These are phyloP conservation scores for Eleusine indica DNA, from an alignment of 176 grass and related monocot species.

Conservation along the genomic window DNA sequence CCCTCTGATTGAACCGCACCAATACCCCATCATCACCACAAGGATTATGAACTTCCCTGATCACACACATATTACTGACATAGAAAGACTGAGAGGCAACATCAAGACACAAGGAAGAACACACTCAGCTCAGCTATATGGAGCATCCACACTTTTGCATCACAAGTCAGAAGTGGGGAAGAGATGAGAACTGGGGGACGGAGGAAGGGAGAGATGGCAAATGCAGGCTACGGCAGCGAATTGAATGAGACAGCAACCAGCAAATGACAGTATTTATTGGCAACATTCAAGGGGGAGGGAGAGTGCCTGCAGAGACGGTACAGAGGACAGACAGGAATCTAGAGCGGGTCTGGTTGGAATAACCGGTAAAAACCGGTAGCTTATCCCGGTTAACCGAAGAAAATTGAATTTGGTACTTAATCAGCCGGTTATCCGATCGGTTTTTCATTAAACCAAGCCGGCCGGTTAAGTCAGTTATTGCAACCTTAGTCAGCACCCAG, in stretches of 20 bases:
- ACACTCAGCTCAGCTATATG: background rate
- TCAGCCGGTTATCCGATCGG: no score
- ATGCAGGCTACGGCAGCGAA: background rate
- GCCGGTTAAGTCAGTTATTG: no score
- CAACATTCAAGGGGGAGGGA: conserved; percentile 32
- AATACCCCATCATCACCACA: conserved; percentile 46
- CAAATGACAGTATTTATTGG: conserved; percentile 51
- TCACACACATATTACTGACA: background rate
- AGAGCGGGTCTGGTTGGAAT: background rate
- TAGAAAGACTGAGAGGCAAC: background rate
- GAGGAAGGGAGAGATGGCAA: background rate
- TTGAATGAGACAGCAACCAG: conserved; percentile 36
- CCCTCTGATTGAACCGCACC: conserved; percentile 70
- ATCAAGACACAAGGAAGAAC: background rate
- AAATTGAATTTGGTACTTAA: no score
- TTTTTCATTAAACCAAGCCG: no score
- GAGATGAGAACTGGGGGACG: background rate
- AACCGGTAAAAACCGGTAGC: no score
- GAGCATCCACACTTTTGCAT: background rate
- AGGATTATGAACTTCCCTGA: background rate
- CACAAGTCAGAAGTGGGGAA: background rate
- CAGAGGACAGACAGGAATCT: conserved; percentile 13
- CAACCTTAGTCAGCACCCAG: background rate
- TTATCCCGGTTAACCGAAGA: no score
- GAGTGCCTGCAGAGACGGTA: conserved; percentile 28